These are phyloP conservation scores for Amaranthus hypochondriacus DNA, from an alignment of 148 eudicot species.

Conservation along the genomic window DNA sequence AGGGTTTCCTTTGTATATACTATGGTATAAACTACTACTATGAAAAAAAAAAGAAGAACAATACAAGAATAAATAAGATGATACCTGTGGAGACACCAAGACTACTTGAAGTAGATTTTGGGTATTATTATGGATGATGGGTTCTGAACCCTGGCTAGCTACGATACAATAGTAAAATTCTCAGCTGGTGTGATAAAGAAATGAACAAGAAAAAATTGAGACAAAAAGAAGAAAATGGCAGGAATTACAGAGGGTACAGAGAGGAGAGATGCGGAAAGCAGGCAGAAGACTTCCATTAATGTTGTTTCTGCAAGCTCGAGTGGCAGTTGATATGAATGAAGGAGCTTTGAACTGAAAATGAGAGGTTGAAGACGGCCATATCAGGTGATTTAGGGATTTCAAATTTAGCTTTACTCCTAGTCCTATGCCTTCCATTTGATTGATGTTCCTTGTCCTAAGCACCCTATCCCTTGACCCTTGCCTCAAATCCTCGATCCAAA, in stretches of 20 bases:
- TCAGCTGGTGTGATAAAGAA: background rate
- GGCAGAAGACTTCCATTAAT: background rate
- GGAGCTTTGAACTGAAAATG: slow-evolving; percentile 3
- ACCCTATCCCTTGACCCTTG: too few species aligned
- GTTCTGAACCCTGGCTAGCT: slow-evolving; percentile 23
- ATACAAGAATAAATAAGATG: too few species aligned
- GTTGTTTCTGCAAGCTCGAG: background rate
- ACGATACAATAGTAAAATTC: background rate
- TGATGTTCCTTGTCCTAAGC: too few species aligned
- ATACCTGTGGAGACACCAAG: slow-evolving; percentile 79
- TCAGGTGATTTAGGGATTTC: slow-evolving; percentile 12
- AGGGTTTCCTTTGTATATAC: too few species aligned
- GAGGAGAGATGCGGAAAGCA: slow-evolving; percentile 19
- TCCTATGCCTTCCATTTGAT: background rate
- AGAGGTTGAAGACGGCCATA: background rate
- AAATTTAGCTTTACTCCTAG: background rate
- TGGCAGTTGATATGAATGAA: background rate
- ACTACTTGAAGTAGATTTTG: slow-evolving; percentile 68
- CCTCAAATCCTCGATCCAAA: too few species aligned
- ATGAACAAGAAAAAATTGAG: background rate
- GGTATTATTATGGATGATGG: background rate
- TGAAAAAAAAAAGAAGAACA: too few species aligned
- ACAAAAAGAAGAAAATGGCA: background rate
- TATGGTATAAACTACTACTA: too few species aligned
- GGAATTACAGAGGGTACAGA: slow-evolving; percentile 31